Percentiles rank a stretch among this genome's conserved stretches.
These are phyloP conservation scores for Lactarius deliciosus DNA, from an alignment of 768 basidiomycete genomes.

Conservation along the genomic window DNA sequence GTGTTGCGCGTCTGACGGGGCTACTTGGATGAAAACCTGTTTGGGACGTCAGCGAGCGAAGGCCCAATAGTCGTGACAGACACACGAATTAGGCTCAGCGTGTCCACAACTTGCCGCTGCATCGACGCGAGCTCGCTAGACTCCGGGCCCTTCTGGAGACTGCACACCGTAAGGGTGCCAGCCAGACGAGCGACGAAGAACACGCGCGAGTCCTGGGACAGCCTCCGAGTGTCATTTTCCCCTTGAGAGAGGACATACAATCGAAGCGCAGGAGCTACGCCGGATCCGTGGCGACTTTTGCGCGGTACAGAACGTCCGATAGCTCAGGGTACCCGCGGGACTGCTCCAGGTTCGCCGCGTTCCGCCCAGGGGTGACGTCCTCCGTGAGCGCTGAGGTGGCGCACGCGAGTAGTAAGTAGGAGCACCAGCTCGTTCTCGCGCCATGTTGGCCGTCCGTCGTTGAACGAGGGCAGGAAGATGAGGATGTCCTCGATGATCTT, in stretches of 20 bases:
- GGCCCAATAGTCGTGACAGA: no score
- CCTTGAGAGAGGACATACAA: constrained; percentile 39
- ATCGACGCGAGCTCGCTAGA: constrained; percentile 39
- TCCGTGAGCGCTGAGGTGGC: constrained; percentile 38
- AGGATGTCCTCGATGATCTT: constrained; percentile 55
- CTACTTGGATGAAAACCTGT: no score
- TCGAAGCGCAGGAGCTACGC: constrained; percentile 55
- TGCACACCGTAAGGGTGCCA: constrained; percentile 44
- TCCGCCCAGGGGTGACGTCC: constrained; percentile 33
- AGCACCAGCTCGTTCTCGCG: constrained; percentile 45
- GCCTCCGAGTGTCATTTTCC: constrained; percentile 50
- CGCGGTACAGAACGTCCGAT: constrained; percentile 44
- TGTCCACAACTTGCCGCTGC: constrained; percentile 50
- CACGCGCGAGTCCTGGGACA: constrained; percentile 44
- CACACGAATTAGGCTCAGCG: constrained; percentile 23
- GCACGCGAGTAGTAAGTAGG: constrained; percentile 40
- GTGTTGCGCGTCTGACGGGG: no score
- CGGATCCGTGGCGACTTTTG: constrained; percentile 44
- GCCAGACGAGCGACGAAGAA: constrained; percentile 49
- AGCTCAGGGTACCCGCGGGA: constrained; percentile 49
- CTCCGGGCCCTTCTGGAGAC: constrained; percentile 34
- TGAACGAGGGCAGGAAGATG: constrained; percentile 49
- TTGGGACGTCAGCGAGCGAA: no score
- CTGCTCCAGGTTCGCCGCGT: constrained; percentile 38
- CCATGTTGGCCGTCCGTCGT: no score